phyloP scores from a whole-genome alignment of 192 early-diverging fungal genomes.

The Paraglomus brasilianum region DNA sequence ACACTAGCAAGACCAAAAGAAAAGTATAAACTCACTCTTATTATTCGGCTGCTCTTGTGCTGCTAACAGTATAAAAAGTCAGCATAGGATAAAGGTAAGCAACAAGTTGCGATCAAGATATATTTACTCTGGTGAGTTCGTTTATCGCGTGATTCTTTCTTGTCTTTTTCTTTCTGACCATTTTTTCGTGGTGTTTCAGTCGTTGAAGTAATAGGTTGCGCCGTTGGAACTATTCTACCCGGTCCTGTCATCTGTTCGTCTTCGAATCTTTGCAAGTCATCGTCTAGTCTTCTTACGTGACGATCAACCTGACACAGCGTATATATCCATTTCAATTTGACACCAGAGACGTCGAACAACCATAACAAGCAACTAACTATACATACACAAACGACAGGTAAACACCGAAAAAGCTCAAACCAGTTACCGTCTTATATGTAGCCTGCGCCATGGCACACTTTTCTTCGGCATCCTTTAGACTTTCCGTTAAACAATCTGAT shows the following conservation, averaged over 20 bases:
- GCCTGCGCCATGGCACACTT: slow-evolving; percentile 91
- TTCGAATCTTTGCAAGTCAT: slow-evolving; percentile 89
- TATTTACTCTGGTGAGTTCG: slow-evolving; percentile 29
- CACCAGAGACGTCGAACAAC: not conserved
- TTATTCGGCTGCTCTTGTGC: not conserved
- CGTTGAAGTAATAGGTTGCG: slow-evolving; percentile 34
- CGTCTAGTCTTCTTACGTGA: slow-evolving; percentile 85
- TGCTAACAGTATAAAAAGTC: not conserved
- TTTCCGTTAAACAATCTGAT: slow-evolving; percentile 63
- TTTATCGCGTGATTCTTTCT: slow-evolving; percentile 33
- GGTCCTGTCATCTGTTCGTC: slow-evolving; percentile 81
- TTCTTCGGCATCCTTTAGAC: slow-evolving; percentile 85
- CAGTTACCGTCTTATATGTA: slow-evolving; percentile 84
- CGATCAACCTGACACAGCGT: slow-evolving; percentile 67
- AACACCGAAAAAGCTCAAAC: not conserved
- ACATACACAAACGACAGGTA: not conserved
- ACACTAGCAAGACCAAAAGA: not conserved
- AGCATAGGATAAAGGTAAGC: not conserved
- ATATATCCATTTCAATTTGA: too few relatives aligned
- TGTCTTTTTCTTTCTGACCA: slow-evolving; percentile 38
- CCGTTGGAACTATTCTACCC: slow-evolving; percentile 40
- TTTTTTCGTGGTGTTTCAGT: slow-evolving; percentile 46
- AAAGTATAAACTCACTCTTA: not conserved
- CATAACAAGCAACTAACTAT: not conserved
- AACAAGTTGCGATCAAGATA: not conserved